Evolutionary conservation across 108 stramenopile genomes (phyloP), one percentile per base, ranked within the genome.

Genomic region (Conticribra weissflogii): DNA sequence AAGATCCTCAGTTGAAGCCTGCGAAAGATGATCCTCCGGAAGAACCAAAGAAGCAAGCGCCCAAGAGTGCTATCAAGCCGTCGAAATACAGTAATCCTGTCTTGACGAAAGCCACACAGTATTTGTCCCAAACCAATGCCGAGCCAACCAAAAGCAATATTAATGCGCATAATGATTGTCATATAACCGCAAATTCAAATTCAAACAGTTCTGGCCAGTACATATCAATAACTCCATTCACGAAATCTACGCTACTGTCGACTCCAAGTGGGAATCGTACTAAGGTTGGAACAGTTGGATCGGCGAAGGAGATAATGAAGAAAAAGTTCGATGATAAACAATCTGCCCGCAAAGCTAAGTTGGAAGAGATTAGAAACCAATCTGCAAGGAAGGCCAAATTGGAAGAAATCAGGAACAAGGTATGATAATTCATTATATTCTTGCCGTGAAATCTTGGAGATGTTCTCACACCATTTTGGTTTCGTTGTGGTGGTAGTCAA

Each of bases 301-400:
- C 76, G 5, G 68, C 59, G 7, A 70, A 64, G n/a, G n/a, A n/a
- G 45, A 29, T 70, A 32, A 22, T 64, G 27, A 62, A 69, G 57
- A 77, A 77, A 62, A 77, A 77, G 48, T 73, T 81, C 58, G 70
- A 52, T 25, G 28, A 78, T n/a, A 55, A 83, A 34, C 79, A 49
- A 47, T 72, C 74, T 9, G 81, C 81, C 32, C 64, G 88, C 54
- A 79, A 72, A 61, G 84, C 82, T 2, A 60, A 71, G 31, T 67
- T 86, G 50, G 85, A 82, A 3, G 74, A 71, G 50, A 75, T 80
- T 73, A 57, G 79, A 41, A 67, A 68, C n/a, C 79, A 49, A 47
- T 72, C 74, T 9, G n/a, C 27, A 79, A 64, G 72, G 77, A 57
- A 72, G 34, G 82, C 36, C 36, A 54, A 71, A 66, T 66, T 64